A percentile compares a stretch with the other conserved stretches of the same genome.
Conservation (phyloP, 495 filamentous ascomycete genomes). For the Lophiotrema nucula region DNA sequence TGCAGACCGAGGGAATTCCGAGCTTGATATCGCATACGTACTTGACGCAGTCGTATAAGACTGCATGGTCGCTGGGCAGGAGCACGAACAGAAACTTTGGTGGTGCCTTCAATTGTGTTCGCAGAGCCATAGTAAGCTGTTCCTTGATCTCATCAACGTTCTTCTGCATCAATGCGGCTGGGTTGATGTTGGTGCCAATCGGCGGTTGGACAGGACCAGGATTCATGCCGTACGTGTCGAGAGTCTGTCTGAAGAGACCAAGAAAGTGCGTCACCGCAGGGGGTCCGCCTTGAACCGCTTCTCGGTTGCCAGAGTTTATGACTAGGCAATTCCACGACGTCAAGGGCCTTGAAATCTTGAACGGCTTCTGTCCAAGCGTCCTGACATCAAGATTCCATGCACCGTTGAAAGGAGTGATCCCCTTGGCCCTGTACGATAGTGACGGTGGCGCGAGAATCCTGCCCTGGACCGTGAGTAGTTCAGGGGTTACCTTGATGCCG, state of each 20-base stretch:
- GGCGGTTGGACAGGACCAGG: slow-evolving; percentile 12
- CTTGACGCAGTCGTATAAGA: slow-evolving; percentile 69
- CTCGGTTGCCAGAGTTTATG: slow-evolving; percentile 12
- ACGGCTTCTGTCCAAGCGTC: slow-evolving; percentile 16
- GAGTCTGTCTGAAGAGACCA: slow-evolving; percentile 10
- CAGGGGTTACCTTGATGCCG: slow-evolving; percentile 52
- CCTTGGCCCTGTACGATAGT: slow-evolving; percentile 51
- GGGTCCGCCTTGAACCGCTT: slow-evolving; percentile 10
- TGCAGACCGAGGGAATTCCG: slow-evolving; percentile 66
- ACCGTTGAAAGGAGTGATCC: slow-evolving; percentile 39
- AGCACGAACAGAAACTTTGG: slow-evolving; percentile 62
- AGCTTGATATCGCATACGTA: slow-evolving; percentile 59
- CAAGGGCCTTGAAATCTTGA: slow-evolving; percentile 7
- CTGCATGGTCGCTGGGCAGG: slow-evolving; percentile 51
- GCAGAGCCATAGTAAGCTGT: not conserved
- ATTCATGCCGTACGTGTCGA: slow-evolving; percentile 21
- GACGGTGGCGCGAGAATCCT: slow-evolving; percentile 59
- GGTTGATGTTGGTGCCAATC: not conserved
- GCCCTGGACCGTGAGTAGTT: slow-evolving; percentile 63
- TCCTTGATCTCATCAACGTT: slow-evolving; percentile 1
- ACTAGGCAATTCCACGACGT: slow-evolving; percentile 29
- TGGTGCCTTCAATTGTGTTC: slow-evolving; percentile 10
- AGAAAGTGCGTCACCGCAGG: not conserved
- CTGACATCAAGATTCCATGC: slow-evolving; percentile 58
- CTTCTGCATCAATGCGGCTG: slow-evolving; percentile 1